Evolutionary conservation across 2,329 filamentous ascomycete genomes (phyloP).

Genomic region (Fusarium sp.): DNA sequence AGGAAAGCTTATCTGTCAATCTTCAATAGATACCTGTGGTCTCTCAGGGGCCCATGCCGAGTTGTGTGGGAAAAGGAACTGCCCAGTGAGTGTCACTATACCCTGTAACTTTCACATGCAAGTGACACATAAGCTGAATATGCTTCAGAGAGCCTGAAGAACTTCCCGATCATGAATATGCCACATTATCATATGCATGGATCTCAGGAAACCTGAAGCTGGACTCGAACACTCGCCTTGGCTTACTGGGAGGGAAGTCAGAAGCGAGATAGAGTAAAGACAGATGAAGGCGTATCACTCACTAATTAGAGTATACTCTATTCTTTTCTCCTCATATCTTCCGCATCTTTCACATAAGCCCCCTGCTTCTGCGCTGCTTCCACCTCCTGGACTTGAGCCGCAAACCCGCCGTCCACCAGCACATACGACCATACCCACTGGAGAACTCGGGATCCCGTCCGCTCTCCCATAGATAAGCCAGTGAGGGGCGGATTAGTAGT

Average conservation of each 20-base stretch:
- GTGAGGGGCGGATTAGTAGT: too few species aligned
- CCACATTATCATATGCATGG: background rate
- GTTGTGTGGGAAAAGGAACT: background rate
- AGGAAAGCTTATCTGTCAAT: background rate
- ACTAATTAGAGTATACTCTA: background rate
- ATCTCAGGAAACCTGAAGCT: background rate
- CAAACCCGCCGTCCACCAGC: fast-evolving
- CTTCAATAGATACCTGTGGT: background rate
- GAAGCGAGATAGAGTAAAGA: background rate
- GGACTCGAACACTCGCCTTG: background rate
- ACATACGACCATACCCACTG: slow-evolving; percentile 2
- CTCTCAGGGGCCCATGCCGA: background rate
- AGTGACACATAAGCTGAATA: background rate
- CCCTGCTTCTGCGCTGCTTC: background rate
- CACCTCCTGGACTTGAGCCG: fast-evolving
- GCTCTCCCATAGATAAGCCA: background rate
- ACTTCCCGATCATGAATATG: fast-evolving
- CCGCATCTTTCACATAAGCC: background rate
- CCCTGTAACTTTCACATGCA: background rate
- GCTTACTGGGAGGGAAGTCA: background rate
- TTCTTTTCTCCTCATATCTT: background rate
- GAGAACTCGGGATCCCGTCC: background rate
- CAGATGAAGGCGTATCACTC: too few species aligned
- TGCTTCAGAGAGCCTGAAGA: background rate
- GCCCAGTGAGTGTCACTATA: background rate